These are phyloP conservation scores for Bathelium albidoporum DNA, from an alignment of 495 filamentous ascomycete species.

Conservation along the genomic window DNA sequence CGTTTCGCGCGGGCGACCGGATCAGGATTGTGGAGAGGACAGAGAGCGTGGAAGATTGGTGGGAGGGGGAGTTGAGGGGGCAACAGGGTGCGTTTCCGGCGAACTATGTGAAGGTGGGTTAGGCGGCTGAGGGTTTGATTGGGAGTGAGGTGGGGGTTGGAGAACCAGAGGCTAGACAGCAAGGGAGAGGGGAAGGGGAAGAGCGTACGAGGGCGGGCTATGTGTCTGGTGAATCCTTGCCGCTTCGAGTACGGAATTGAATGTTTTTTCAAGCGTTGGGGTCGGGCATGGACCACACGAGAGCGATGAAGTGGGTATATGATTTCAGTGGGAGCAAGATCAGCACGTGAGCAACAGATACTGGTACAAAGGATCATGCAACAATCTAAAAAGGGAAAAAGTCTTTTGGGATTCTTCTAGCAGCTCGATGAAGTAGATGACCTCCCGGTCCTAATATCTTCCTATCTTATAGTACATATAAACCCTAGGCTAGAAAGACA, in stretches of 20 bases:
- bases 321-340: too few species aligned
- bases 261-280: too few species aligned
- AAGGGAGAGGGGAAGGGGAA: not conserved
- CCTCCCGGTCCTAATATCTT: conserved; percentile 4
- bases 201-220: too few species aligned
- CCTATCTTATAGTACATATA: conserved; percentile 3
- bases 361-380: too few species aligned
- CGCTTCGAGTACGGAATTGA: too few species aligned
- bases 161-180: not conserved
- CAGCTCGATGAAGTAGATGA: not conserved
- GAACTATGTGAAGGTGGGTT: conserved; percentile 63
- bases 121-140: too few species aligned
- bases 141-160: not conserved
- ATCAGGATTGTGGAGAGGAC: conserved; percentile 81
- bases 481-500: conserved; percentile 4
- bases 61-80: conserved; percentile 78
- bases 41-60: conserved; percentile 84
- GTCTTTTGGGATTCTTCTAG: not conserved
- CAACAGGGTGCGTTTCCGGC: conserved; percentile 73
- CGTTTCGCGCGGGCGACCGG: conserved; percentile 72
- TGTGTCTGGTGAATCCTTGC: too few species aligned
- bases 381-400: not conserved
- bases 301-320: too few species aligned
- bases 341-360: not conserved
- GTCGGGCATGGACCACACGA: too few species aligned